Base-by-base conservation (phyloP, 2,329 filamentous ascomycete species). In the Penicillium rolfsii region DNA sequence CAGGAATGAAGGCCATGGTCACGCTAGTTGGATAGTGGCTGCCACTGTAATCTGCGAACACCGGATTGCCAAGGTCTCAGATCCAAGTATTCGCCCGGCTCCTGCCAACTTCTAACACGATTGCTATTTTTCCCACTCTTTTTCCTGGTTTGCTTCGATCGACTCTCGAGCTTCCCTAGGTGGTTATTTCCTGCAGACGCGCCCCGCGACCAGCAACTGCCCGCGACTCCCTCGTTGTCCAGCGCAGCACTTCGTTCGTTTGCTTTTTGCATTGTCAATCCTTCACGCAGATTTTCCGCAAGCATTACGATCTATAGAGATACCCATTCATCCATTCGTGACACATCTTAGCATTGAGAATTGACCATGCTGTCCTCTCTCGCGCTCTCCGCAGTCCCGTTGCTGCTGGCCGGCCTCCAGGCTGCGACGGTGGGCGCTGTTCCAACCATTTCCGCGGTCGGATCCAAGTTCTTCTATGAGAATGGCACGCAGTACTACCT, bases 401-500 rank as follows among this genome's bases (percentile, higher is more conserved):
- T 72, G 63, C 63, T 76, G 57, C 57, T 75, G 55, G 67, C 70
- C 33, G 64, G 67, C 57, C 61, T 75, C 45, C 69, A 72, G 52
- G 64, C 62, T 36, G 61, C 69, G 70, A 59, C 68, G 12, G 72
- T 71, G 52, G 62, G 65, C 45, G 81, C 84, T 33, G 78, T 87
- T 52, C 79, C 84, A 38, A 84, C 83, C 57, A 84, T 89, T 64
- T 80, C 80, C n/a, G 78, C 79, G 45, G 85, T 89, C 57, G 91
- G 91, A 54, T 88, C 89, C 80, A 96, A 96, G 79, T 92, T 96
- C 81, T 96, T 96, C 81, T 88, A 87, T 67, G 86, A 85, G 70
- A 86, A 93, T 74, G 91, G 91, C 65, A 83, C 87, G 35, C 91
- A 96, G 73, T 96, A 91, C 82, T 95, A 87, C 76, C 84, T 95